These are phyloP conservation scores for Evernia prunastri DNA, from an alignment of 495 filamentous ascomycete species.

Conservation along the genomic window DNA sequence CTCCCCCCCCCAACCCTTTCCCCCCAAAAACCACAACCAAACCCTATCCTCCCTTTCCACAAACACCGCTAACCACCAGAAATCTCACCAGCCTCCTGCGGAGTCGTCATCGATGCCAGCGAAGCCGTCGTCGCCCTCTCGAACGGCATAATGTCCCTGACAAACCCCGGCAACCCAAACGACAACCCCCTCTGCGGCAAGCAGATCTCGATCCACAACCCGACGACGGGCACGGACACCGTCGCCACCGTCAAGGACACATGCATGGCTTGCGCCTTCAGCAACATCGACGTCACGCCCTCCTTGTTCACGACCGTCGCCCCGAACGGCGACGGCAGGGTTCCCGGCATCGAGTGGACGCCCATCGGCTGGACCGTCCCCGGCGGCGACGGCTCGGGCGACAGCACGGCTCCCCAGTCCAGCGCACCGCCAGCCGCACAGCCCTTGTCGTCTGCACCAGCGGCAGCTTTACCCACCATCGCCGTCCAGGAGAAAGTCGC, in stretches of 20 bases:
- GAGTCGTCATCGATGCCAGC: neutral
- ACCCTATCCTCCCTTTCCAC: neutral
- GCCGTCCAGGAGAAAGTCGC: neutral
- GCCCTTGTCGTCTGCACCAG: neutral
- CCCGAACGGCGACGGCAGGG: neutral
- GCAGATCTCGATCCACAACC: constrained; percentile 8
- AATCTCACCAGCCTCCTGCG: neutral
- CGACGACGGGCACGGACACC: neutral
- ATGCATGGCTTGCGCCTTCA: neutral
- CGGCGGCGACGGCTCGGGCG: neutral
- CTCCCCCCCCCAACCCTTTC: neutral
- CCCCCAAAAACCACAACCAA: no score
- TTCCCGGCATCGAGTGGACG: neutral
- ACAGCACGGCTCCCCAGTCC: neutral
- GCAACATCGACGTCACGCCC: neutral
- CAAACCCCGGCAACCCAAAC: neutral
- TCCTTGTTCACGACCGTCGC: neutral
- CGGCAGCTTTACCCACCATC: neutral
- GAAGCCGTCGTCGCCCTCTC: neutral
- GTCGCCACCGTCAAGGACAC: constrained; percentile 3
- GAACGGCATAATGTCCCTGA: neutral
- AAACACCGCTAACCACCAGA: neutral
- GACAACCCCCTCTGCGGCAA: neutral
- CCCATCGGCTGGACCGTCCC: neutral
- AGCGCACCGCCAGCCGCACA: neutral